Base-by-base conservation (phyloP, 305 asterid genomes). In the Lippia alba region DNA sequence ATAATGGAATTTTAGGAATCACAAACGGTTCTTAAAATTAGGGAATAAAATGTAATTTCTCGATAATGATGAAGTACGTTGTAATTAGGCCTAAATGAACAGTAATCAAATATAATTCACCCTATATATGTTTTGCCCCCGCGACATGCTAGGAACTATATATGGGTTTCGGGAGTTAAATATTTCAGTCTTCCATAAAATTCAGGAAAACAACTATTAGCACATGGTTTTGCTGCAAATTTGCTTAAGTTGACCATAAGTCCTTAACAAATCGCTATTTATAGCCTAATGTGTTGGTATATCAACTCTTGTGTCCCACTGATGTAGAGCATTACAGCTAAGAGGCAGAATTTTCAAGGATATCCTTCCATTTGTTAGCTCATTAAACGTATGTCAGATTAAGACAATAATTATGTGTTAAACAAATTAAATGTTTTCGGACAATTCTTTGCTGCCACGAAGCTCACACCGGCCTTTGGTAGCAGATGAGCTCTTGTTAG, bases 291-390 rank as follows among this genome's bases (percentile, higher is more conserved):
- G 51, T 20, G 54, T 66, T 60, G 71, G 62, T 33, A 1, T 36
- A 72, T 33, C 18, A 61, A 34, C n/a, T n/a, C 10, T 67, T 54
- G n/a, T 90, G 88, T 82, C 91, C 78, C 76, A 62, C 61, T 63
- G 11, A 32, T 49, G 11, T 32, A 61, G 56, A 85, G 78, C 92
- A 90, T 76, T 67, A 84, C 92, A 87, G 94, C 89, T 84, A 83
- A 80, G 77, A 34, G 41, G 77, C 63, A 74, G 74, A 71, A 50
- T 71, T 65, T 62, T 45, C 56, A 69, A 76, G 55, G 34, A 67
- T 40, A 50, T 45, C 51, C 60, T 34, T 74, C 61, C 18, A 73
- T n/a, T 66, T 66, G 33, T 66, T 66, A 40, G 39, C 64, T 46
- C 69, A 40, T 12, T 24, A 24, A 62, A 51, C 71, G 66, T 72